Evolutionary conservation across 345 rosid species (phyloP), one percentile per base, ranked within the genome.

Genomic region (Physaria fendleri): DNA sequence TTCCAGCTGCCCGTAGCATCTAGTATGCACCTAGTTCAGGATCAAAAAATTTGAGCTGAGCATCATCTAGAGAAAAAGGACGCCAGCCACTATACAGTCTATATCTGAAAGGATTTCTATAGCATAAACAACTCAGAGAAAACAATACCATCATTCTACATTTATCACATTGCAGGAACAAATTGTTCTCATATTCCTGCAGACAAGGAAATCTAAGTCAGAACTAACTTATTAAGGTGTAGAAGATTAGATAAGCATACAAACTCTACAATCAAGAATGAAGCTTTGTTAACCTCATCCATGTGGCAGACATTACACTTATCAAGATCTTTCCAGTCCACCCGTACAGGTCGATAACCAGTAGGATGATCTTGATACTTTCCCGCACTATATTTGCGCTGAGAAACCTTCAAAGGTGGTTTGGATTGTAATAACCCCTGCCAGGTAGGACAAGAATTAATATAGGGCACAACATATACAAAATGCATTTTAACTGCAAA

Each of bases 261-360:
- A 27, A 40, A 57, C 50, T 14, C 15, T 34, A 50, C 21, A 3
- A 52, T 52, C 25, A 25, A 11, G 23, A 34, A 41, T 17, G 56
- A 45, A 66, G 2, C 4, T 51, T 14, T 25, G 16, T 43, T 74
- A 64, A 88, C 98, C 96, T 92, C 98, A 60, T 92, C 98, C 95
- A 88, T 92, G 77, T 92, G 98, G 76, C 98, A 88, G 66, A 92
- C 98, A 68, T 76, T 92, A 79, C 98, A 92, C 69, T 88, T 92
- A 65, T 92, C 98, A 66, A 92, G 95, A 72, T 92, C 96, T 77
- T 85, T 92, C 98, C 98, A 92, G 64, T 88, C 85, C 69, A 92
- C 90, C 59, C 87, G 88, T 53, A 92, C 96, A 59, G 95, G 92
- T 76, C 96, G 87, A 71, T 85, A 92, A 53, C 98, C 98, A 70